Percentiles rank a stretch among this genome's conserved stretches.
phyloP scores from a whole-genome alignment of 164 flowering plant genomes.

The Macadamia integrifolia region DNA sequence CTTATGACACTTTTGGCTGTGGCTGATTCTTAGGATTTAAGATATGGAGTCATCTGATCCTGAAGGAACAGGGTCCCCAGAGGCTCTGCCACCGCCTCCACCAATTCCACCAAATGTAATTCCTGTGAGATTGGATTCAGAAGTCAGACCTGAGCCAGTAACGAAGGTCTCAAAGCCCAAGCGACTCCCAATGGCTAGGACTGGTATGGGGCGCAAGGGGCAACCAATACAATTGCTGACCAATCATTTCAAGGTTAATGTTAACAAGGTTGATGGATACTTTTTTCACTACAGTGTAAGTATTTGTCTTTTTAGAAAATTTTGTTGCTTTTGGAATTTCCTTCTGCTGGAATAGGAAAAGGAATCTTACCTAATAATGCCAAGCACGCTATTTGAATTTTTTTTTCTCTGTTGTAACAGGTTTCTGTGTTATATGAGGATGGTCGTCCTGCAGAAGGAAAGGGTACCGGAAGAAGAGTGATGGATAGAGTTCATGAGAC shows the following conservation, averaged over 20 bases:
- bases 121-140: constrained; percentile 36
- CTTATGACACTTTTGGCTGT: background rate
- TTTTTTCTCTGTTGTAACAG: constrained; percentile 23
- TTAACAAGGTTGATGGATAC: constrained; percentile 43
- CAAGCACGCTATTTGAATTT: background rate
- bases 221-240: constrained; percentile 51
- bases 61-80: constrained; percentile 14
- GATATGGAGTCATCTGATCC: constrained; percentile 14
- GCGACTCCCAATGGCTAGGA: constrained; percentile 61
- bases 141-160: constrained; percentile 12
- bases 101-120: constrained; percentile 62
- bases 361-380: background rate
- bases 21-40: constrained; percentile 1
- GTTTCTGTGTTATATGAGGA: constrained; percentile 74
- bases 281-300: constrained; percentile 93
- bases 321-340: background rate
- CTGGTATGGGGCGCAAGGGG: constrained; percentile 62
- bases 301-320: background rate
- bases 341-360: background rate
- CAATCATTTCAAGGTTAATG: constrained; percentile 77
- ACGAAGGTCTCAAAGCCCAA: constrained; percentile 21
- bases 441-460: constrained; percentile 81
- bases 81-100: constrained; percentile 76
- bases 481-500: constrained; percentile 73
- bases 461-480: constrained; percentile 77